phyloP scores from a whole-genome alignment of 2,329 filamentous ascomycete genomes.

The Xylaria sp. region DNA sequence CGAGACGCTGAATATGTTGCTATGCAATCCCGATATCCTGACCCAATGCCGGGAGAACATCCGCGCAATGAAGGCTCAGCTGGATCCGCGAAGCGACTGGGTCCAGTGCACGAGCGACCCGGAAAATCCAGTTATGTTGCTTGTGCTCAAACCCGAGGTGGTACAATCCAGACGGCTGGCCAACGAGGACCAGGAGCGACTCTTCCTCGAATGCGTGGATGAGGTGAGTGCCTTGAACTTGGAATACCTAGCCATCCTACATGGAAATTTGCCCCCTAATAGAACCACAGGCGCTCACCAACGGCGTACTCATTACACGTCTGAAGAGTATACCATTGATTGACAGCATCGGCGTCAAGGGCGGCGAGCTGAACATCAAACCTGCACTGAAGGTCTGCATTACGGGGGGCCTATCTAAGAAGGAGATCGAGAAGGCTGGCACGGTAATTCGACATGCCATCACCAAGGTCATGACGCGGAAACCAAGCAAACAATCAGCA shows the following conservation, averaged over 20 bases:
- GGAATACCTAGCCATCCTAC: background rate
- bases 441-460: slow-evolving; percentile 87
- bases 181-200: slow-evolving; percentile 76
- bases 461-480: slow-evolving; percentile 82
- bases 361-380: slow-evolving; percentile 69
- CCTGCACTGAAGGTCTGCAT: slow-evolving; percentile 91
- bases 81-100: slow-evolving; percentile 95
- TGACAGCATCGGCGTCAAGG: slow-evolving; percentile 64
- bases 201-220: slow-evolving; percentile 91
- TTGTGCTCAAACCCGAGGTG: slow-evolving; percentile 83
- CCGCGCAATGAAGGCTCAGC: slow-evolving; percentile 78
- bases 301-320: slow-evolving; percentile 86
- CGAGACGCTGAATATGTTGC: slow-evolving; percentile 83
- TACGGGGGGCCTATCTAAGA: slow-evolving; percentile 84
- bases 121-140: slow-evolving; percentile 86
- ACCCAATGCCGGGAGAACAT: slow-evolving; percentile 82
- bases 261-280: slow-evolving; percentile 7
- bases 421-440: slow-evolving; percentile 94
- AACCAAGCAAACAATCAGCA: slow-evolving; percentile 53
- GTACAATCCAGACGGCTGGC: slow-evolving; percentile 70
- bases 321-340: slow-evolving; percentile 77
- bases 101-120: slow-evolving; percentile 76
- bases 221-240: slow-evolving; percentile 66
- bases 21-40: slow-evolving; percentile 83
- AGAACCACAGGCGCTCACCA: slow-evolving; percentile 68